phyloP scores from a whole-genome alignment of 1,139 yeast genomes.

The Yamadazyma atlantica region DNA sequence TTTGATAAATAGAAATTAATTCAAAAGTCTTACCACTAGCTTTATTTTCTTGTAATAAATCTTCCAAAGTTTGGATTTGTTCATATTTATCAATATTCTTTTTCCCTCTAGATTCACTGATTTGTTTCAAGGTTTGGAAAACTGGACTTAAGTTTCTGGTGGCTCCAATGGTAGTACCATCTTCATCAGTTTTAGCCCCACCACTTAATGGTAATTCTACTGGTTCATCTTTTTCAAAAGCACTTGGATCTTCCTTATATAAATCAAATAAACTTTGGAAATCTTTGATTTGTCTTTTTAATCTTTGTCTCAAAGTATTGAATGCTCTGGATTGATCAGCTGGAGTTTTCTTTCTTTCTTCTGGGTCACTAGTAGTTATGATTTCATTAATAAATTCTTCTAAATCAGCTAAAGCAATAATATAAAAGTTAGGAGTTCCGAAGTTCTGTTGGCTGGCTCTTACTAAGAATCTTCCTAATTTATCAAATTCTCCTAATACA shows the following conservation, averaged over 20 bases:
- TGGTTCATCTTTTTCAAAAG: conserved; percentile 58
- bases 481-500: conserved; percentile 77
- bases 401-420: conserved; percentile 67
- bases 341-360: conserved; percentile 66
- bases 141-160: conserved; percentile 45
- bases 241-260: conserved; percentile 71
- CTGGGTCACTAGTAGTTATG: conserved; percentile 55
- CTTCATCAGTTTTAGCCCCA: conserved; percentile 19
- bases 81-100: conserved; percentile 85
- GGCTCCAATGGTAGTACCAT: conserved; percentile 16
- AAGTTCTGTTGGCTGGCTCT: conserved; percentile 76
- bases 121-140: conserved; percentile 70
- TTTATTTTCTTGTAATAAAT: conserved; percentile 44
- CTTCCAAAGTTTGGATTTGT: conserved; percentile 73
- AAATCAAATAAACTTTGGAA: conserved; percentile 56
- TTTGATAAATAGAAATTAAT: conserved; percentile 71
- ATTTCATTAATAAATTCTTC: conserved; percentile 68
- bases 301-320: conserved; percentile 86
- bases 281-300: conserved; percentile 77
- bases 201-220: conserved; percentile 27
- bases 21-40: conserved; percentile 57
- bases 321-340: conserved; percentile 86
- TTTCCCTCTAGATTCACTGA: conserved; percentile 92
- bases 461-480: conserved; percentile 62
- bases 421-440: conserved; percentile 67